A percentile compares a stretch with the other conserved stretches of the same genome.
phyloP scores from a whole-genome alignment of 176 grass and related monocot species.

The Pharus latifolius region DNA sequence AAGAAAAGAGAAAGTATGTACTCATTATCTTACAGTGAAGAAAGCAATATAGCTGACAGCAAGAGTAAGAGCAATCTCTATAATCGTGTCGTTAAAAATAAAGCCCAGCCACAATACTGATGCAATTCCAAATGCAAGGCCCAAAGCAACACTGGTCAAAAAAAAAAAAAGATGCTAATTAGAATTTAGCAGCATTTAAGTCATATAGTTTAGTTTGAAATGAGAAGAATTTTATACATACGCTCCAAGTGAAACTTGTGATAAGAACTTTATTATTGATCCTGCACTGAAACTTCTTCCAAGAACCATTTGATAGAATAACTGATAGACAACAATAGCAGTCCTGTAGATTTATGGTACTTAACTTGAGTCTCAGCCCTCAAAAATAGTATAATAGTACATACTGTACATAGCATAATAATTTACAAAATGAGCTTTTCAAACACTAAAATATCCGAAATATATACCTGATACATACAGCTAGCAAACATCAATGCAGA shows the following conservation, averaged over 20 bases:
- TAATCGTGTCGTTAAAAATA: slow-evolving; percentile 94
- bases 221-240: slow-evolving; percentile 33
- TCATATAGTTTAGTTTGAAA: background rate
- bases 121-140: slow-evolving; percentile 79
- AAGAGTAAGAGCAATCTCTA: slow-evolving; percentile 87
- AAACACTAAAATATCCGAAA: background rate
- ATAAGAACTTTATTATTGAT: slow-evolving; percentile 80
- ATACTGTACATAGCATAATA: background rate
- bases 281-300: slow-evolving; percentile 61
- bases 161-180: slow-evolving; percentile 24
- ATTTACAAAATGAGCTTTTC: background rate
- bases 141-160: slow-evolving; percentile 66
- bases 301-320: slow-evolving; percentile 88
- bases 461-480: background rate
- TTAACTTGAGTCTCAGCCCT: background rate
- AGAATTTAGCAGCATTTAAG: background rate
- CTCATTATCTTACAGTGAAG: slow-evolving; percentile 66
- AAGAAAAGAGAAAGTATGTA: background rate
- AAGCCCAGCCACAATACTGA: slow-evolving; percentile 93
- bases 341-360: slow-evolving; percentile 49
- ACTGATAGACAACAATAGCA: slow-evolving; percentile 91
- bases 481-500: background rate
- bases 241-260: slow-evolving; percentile 90
- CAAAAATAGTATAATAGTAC: background rate
- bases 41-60: slow-evolving; percentile 98